Evolutionary conservation across 1,284 basidiomycete species (phyloP).

Genomic region (Tylopilus sp.): DNA sequence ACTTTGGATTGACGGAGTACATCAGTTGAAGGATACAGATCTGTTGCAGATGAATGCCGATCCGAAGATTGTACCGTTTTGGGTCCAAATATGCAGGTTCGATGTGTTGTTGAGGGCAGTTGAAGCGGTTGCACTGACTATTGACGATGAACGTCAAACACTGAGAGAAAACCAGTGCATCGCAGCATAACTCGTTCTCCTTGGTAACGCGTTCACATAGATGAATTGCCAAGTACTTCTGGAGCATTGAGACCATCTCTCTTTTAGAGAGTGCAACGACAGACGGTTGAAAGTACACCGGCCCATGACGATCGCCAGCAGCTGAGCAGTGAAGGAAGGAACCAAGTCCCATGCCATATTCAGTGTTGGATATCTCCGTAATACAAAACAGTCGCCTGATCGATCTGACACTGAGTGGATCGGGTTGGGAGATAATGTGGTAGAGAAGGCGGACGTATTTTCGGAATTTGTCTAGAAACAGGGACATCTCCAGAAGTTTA

Average conservation of each 20-base stretch:
- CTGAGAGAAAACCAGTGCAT: constrained; percentile 37
- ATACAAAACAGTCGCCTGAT: constrained; percentile 44
- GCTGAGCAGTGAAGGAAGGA: constrained; percentile 29
- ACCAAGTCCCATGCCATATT: constrained; percentile 27
- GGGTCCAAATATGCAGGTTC: constrained; percentile 23
- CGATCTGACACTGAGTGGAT: constrained; percentile 26
- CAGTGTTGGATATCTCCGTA: constrained; percentile 24
- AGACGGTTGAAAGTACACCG: not conserved
- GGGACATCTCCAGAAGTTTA: constrained; percentile 29
- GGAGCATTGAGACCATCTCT: constrained; percentile 13
- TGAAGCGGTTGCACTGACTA: constrained; percentile 36
- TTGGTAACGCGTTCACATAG: constrained; percentile 34
- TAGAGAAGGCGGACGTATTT: constrained; percentile 40
- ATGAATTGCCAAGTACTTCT: constrained; percentile 25
- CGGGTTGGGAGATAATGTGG: constrained; percentile 23
- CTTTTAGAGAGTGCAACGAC: constrained; percentile 5
- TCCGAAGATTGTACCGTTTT: constrained; percentile 39
- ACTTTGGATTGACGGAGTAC: constrained; percentile 20
- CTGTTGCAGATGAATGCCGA: constrained; percentile 49
- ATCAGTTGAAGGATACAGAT: constrained; percentile 43
- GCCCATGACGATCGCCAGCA: not conserved
- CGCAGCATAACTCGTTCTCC: constrained; percentile 23
- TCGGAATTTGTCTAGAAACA: constrained; percentile 37
- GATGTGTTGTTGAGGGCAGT: constrained; percentile 44
- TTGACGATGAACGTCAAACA: constrained; percentile 41